phyloP scores from a whole-genome alignment of 768 basidiomycete species.

The Punctularia strigosozonata region DNA sequence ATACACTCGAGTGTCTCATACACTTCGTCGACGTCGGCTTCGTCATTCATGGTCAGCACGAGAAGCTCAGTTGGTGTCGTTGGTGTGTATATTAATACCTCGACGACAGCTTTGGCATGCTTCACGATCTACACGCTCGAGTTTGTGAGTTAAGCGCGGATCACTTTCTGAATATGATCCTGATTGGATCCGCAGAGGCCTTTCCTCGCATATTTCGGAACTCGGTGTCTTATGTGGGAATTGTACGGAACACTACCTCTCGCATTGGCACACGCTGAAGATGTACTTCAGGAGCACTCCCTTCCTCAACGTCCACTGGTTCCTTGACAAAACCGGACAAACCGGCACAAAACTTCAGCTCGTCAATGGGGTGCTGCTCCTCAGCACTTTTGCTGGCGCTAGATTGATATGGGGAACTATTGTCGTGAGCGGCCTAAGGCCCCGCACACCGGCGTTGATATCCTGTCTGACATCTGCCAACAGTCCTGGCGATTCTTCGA shows the following conservation, averaged over 20 bases:
- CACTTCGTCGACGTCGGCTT: conserved; percentile 67
- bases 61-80: too few relatives aligned
- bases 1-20: conserved; percentile 55
- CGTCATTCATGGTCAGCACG: conserved; percentile 63
- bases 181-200: conserved; percentile 49
- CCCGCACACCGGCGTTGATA: background rate
- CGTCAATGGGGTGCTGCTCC: conserved; percentile 58
- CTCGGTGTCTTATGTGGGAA: conserved; percentile 79
- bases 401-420: conserved; percentile 62
- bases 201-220: conserved; percentile 70
- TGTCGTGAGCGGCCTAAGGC: conserved; percentile 17
- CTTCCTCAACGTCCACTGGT: conserved; percentile 84
- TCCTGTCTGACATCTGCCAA: background rate
- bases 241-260: too few relatives aligned
- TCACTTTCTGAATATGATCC: too few relatives aligned
- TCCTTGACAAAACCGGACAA: conserved; percentile 63
- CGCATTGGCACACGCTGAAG: too few relatives aligned
- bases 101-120: conserved; percentile 56
- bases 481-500: conserved; percentile 60
- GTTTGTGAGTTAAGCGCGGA: conserved; percentile 48
- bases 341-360: conserved; percentile 60
- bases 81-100: too few relatives aligned
- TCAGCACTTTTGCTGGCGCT: conserved; percentile 56
- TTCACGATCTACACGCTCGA: conserved; percentile 50
- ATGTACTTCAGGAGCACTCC: too few relatives aligned